Evolutionary conservation across 2,329 filamentous ascomycete species (phyloP).

Genomic region (Aspergillus udagawae): DNA sequence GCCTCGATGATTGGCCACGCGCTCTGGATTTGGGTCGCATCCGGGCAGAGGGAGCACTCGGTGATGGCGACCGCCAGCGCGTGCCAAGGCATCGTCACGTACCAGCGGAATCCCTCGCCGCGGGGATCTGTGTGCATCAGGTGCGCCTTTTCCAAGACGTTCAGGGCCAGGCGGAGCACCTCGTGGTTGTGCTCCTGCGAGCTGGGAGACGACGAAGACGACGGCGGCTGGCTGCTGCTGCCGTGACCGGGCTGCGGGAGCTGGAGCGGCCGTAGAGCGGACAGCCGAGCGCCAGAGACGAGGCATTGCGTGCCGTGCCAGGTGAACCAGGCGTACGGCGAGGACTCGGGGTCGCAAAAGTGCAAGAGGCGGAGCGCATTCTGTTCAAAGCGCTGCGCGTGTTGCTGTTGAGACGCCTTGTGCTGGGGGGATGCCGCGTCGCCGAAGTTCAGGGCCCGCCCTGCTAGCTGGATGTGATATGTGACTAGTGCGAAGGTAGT

Average conservation of each 20-base stretch:
- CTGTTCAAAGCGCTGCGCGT: constrained; percentile 14
- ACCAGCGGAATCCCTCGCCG: constrained; percentile 30
- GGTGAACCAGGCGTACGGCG: constrained; percentile 26
- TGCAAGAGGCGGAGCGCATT: constrained; percentile 14
- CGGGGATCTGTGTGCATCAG: constrained; percentile 25
- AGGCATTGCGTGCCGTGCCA: constrained; percentile 23
- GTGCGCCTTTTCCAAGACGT: constrained; percentile 21
- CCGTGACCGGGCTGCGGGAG: constrained; percentile 4
- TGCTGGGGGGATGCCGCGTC: background rate
- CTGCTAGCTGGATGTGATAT: constrained; percentile 19
- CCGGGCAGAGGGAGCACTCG: constrained; percentile 25
- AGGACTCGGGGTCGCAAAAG: constrained; percentile 27
- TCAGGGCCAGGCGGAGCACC: constrained; percentile 6
- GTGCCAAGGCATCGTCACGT: constrained; percentile 24
- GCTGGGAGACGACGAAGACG: background rate
- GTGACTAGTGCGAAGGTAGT: constrained; percentile 27
- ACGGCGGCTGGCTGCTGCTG: background rate
- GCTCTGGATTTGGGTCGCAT: constrained; percentile 12
- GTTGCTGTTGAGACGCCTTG: background rate
- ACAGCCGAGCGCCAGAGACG: constrained; percentile 17
- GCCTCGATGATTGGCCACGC: constrained; percentile 27
- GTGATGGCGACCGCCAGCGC: constrained; percentile 23
- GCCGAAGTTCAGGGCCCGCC: constrained; percentile 15
- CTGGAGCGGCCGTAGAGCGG: constrained; percentile 6
- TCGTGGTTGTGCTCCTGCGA: background rate